Conservation (phyloP, 345 rosid genomes). For the Aquilaria yunnanensis region DNA sequence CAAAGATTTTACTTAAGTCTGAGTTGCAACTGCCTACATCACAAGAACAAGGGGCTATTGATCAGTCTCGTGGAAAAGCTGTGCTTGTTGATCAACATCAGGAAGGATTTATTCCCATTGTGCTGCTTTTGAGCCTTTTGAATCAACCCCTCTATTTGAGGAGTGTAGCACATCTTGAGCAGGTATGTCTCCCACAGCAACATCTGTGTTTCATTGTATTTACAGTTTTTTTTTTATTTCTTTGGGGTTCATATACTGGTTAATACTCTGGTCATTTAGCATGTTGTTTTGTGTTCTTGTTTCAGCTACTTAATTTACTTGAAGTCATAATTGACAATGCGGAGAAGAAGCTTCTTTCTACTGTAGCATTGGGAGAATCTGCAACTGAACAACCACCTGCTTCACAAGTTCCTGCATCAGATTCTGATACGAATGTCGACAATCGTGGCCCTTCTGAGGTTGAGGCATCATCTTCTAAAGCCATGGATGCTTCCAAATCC, state of each 20-base stretch:
- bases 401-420: conserved; percentile 31
- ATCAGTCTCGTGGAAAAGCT: conserved; percentile 64
- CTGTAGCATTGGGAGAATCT: conserved; percentile 42
- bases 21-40: conserved; percentile 45
- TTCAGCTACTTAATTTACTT: conserved; percentile 82
- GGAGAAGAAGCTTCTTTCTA: conserved; percentile 46
- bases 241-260: neutral
- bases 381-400: conserved; percentile 34
- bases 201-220: neutral
- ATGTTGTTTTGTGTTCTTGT: conserved; percentile 11
- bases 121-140: conserved; percentile 81
- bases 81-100: conserved; percentile 46
- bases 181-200: conserved; percentile 32
- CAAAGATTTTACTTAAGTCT: conserved; percentile 71
- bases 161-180: conserved; percentile 96
- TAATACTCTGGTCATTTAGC: neutral
- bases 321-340: conserved; percentile 79
- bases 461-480: conserved; percentile 33
- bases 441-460: conserved; percentile 28
- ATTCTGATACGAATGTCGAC: conserved; percentile 32
- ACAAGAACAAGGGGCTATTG: conserved; percentile 27
- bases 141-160: conserved; percentile 88
- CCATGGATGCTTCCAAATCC: conserved; percentile 31
- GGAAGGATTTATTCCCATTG: conserved; percentile 51
- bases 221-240: neutral